These are phyloP conservation scores for Colletotrichum orbiculare DNA, from an alignment of 2,329 filamentous ascomycete genomes.

Conservation along the genomic window DNA sequence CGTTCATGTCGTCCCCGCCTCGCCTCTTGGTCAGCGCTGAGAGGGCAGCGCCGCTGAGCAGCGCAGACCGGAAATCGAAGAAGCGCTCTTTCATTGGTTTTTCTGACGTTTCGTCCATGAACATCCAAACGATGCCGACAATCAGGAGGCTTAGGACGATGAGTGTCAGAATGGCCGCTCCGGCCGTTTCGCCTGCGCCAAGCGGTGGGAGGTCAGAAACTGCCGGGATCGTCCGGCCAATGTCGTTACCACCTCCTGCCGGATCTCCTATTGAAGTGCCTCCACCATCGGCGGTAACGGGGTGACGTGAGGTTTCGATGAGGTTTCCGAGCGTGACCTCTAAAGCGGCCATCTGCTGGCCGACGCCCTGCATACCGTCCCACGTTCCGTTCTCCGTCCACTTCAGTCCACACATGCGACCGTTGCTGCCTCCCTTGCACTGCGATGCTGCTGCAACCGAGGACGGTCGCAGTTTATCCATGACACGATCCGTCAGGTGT, in stretches of 20 bases:
- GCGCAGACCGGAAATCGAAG: constrained; percentile 39
- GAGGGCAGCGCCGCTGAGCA: constrained; percentile 23
- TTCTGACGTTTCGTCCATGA: constrained; percentile 59
- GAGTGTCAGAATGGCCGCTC: constrained; percentile 73
- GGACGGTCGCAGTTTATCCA: constrained; percentile 64
- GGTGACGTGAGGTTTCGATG: constrained; percentile 52
- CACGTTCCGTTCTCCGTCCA: constrained; percentile 66
- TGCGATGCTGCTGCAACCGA: constrained; percentile 67
- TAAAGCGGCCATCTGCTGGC: constrained; percentile 77
- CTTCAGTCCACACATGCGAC: constrained; percentile 68
- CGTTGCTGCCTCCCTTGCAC: constrained; percentile 67
- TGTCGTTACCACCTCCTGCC: constrained; percentile 58
- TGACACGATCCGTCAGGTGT: constrained; percentile 63
- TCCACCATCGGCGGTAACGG: constrained; percentile 63
- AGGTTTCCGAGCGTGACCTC: constrained; percentile 73
- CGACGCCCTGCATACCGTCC: constrained; percentile 71
- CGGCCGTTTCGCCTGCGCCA: constrained; percentile 70
- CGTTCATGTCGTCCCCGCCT: constrained; percentile 24
- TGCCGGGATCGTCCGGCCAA: constrained; percentile 49
- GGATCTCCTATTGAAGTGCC: constrained; percentile 66
- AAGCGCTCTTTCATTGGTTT: constrained; percentile 47
- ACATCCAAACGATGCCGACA: constrained; percentile 61
- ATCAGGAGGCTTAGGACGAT: constrained; percentile 65
- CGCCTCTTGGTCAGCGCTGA: constrained; percentile 13
- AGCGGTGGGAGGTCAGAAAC: constrained; percentile 47